phyloP scores from a whole-genome alignment of 1,139 yeast genomes.

The Yueomyces sp. region DNA sequence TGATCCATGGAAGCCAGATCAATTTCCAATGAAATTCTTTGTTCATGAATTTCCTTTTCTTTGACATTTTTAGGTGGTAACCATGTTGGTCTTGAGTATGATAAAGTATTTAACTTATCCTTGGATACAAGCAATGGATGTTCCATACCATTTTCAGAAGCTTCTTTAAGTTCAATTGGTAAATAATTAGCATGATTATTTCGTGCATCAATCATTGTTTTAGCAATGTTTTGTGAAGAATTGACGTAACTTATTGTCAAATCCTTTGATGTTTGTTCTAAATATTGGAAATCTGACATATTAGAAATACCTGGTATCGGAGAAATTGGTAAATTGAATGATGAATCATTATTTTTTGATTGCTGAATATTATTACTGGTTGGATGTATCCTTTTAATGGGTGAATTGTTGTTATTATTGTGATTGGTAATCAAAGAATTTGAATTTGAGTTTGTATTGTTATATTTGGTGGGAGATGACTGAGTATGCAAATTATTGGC shows the following conservation, averaged over 20 bases:
- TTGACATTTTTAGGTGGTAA: conserved; percentile 34
- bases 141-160: conserved; percentile 31
- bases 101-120: conserved; percentile 29
- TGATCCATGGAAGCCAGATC: conserved; percentile 27
- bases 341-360: conserved; percentile 9
- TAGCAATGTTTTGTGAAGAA: conserved; percentile 26
- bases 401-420: neutral
- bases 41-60: conserved; percentile 32
- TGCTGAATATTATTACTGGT: neutral
- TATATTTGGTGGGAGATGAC: neutral
- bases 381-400: neutral
- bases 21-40: conserved; percentile 30
- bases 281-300: conserved; percentile 23
- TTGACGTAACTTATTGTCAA: conserved; percentile 31
- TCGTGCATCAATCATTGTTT: conserved; percentile 27
- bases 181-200: conserved; percentile 24
- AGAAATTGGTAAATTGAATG: conserved; percentile 26
- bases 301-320: conserved; percentile 28
- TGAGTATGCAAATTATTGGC: neutral
- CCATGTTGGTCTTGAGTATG: conserved; percentile 39
- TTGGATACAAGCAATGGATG: conserved; percentile 35
- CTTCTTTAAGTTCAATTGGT: conserved; percentile 26
- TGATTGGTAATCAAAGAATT: neutral
- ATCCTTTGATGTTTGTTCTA: conserved; percentile 31
- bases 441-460: conserved; percentile 2